phyloP scores from a whole-genome alignment of 306 rosid genomes.

The Malus orientalis region DNA sequence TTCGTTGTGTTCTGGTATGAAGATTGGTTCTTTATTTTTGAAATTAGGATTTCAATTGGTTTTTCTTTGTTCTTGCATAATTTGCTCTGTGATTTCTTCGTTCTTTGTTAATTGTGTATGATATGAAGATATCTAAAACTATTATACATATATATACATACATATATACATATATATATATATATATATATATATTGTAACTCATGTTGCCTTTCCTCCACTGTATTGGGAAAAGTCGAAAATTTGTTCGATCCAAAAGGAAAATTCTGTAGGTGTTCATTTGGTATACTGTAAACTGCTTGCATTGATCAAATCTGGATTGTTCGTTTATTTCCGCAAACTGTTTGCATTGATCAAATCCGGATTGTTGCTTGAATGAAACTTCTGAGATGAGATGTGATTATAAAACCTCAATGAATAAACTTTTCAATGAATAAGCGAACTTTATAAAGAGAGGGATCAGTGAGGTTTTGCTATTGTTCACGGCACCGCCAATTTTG shows the following conservation, averaged over 20 bases:
- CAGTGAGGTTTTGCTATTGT: neutral
- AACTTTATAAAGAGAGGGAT: neutral
- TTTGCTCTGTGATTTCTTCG: neutral
- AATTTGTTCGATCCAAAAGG: neutral
- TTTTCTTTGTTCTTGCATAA: neutral
- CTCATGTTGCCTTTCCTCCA: neutral
- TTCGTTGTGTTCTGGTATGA: neutral
- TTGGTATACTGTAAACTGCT: neutral
- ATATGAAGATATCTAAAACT: neutral
- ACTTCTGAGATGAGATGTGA: neutral
- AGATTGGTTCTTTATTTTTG: neutral
- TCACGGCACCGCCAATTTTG: neutral
- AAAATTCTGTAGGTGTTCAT: neutral
- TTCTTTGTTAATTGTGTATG: neutral
- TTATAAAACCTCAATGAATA: neutral
- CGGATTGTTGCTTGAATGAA: neutral
- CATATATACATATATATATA: rapidly evolving
- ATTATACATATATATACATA: too few relatives aligned
- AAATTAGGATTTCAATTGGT: neutral
- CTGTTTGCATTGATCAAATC: neutral
- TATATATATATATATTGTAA: neutral
- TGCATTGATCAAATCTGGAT: too few relatives aligned
- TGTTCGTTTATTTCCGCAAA: neutral
- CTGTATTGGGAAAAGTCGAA: neutral
- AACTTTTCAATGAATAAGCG: neutral